Evolutionary conservation across 148 eudicot species (phyloP), one percentile per base, ranked within the genome.

Genomic region (Rhododendron henanense): DNA sequence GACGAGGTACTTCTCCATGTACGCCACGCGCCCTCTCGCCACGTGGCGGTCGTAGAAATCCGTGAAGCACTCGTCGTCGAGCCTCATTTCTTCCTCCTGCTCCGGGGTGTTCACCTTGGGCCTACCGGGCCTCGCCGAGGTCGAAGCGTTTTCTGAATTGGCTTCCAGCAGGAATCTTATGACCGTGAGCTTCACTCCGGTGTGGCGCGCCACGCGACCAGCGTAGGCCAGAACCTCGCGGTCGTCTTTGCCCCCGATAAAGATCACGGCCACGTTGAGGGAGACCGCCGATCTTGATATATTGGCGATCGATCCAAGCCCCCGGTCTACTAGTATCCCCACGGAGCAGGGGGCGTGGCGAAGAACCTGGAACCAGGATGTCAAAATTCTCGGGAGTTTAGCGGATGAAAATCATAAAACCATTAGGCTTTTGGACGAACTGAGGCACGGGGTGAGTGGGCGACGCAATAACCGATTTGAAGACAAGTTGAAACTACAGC

Each of bases 211-310:
- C 47, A 94, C 87, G 0, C 98, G 92, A 0, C 96, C 92, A 0
- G 99, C 97, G 39, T 90, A 96, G 11, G 97, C 92, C 10, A 96
- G 89, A 45, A 95, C 97, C 86, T 96, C 99, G 2, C 99, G 92
- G 61, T 96, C 99, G 81, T 96, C 99, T 87, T 94, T 95, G 10
- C 99, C 99, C 2, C 97, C 98, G 5, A 96, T 96, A 85, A 96
- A 96, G 55, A 96, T 95, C 37, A 95, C 93, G 0, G 93, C 98
- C 7, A 89, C 95, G 47, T 90, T 87, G 39, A 96, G 86, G 23
- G 91, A 65, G 33, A 74, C 88, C 2, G 89, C 41, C 10, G 91
- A 81, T 74, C 84, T 89, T 28, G 96, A 89, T 69, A 95, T 81
- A 31, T 76, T 80, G 39, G 81, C 85, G 55, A 88, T 90, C 16